Percentiles rank a stretch among this genome's conserved stretches.
phyloP scores from a whole-genome alignment of 1,284 basidiomycete species.

The Boletus calvinii region DNA sequence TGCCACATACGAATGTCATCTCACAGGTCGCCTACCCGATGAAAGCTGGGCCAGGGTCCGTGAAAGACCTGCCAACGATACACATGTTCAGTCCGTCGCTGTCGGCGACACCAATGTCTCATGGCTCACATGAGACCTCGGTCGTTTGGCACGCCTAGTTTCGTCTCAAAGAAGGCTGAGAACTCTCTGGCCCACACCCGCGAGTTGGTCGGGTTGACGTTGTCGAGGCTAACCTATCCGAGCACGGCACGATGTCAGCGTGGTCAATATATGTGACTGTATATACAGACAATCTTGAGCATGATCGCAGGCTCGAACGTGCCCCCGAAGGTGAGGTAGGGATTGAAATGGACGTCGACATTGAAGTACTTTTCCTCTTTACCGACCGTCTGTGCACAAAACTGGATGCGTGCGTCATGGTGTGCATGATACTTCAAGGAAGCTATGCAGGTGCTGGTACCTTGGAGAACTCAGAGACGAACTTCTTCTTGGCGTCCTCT shows the following conservation, averaged over 20 bases:
- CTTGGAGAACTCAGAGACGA: slow-evolving; percentile 58
- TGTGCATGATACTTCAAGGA: not conserved
- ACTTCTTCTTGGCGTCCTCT: slow-evolving; percentile 39
- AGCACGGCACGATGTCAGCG: not conserved
- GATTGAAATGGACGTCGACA: slow-evolving; percentile 53
- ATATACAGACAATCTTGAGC: slow-evolving; percentile 50
- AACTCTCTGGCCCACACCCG: slow-evolving; percentile 54
- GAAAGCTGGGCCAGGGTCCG: slow-evolving; percentile 55
- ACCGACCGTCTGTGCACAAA: slow-evolving; percentile 38
- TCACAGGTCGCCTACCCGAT: slow-evolving; percentile 45
- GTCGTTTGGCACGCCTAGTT: slow-evolving; percentile 47
- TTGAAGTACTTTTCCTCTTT: slow-evolving; percentile 57
- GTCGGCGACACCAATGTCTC: slow-evolving; percentile 34
- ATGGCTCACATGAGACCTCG: slow-evolving; percentile 53
- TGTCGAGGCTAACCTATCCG: slow-evolving; percentile 53
- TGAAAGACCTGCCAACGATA: slow-evolving; percentile 43
- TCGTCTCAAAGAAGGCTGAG: slow-evolving; percentile 52
- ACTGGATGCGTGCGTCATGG: slow-evolving; percentile 33
- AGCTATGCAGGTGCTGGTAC: slow-evolving; percentile 1
- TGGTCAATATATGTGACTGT: not conserved
- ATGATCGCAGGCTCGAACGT: slow-evolving; percentile 63
- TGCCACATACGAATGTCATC: not conserved
- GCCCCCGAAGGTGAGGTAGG: slow-evolving; percentile 56
- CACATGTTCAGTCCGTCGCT: slow-evolving; percentile 46
- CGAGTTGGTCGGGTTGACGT: slow-evolving; percentile 49